Base-by-base conservation (phyloP, 1,284 basidiomycete genomes). In the Sanghuangporus sanghuang region DNA sequence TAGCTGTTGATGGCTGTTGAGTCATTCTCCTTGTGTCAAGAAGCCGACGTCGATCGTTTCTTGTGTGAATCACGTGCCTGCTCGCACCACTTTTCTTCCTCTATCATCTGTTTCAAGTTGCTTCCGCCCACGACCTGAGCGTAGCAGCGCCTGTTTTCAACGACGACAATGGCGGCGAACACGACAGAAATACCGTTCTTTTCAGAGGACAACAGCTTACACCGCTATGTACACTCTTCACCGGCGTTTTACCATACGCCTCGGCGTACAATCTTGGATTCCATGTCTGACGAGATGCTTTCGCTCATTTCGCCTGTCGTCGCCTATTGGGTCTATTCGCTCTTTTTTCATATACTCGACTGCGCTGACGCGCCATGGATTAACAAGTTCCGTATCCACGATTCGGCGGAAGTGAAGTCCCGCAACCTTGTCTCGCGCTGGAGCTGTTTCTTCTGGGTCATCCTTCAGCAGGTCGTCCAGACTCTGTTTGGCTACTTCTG, bases 401-500 rank as follows among this genome's bases (percentile, higher is more conserved):
- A 95, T 61, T 90, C 91, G 0, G 81, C 79, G 12, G 96, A 98
- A 73, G 85, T 95, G 67, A 82, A 83, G 67, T 74, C 84, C 2
- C 81, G 86, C 63, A 99, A 99, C 73, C 83, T 86, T 16, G 95
- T 88, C 9, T 85, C 89, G 0, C 83, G 85, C 9, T 66, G 71
- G 1, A 75, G 92, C 66, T 48, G 44, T 27, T 95, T 98, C 60
- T 71, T 96, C 55, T 75, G 79, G 70, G 95, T 98, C 59, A 59
- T 95, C 16, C 69, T 95, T 39, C 94, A 97, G 75, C 96, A 99
- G 67, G 71, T 84, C 38, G 72, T 98, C 2, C 97, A 99, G 76
- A 96, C 94, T 0, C 64, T 79, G 0, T 73, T 97, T 4, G 96
- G 93, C 0, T 73, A 84, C 9, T 74, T 85, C 48, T 90, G 88